Evolutionary conservation across 495 filamentous ascomycete species (phyloP).

Genomic region (Penicillium soppii): DNA sequence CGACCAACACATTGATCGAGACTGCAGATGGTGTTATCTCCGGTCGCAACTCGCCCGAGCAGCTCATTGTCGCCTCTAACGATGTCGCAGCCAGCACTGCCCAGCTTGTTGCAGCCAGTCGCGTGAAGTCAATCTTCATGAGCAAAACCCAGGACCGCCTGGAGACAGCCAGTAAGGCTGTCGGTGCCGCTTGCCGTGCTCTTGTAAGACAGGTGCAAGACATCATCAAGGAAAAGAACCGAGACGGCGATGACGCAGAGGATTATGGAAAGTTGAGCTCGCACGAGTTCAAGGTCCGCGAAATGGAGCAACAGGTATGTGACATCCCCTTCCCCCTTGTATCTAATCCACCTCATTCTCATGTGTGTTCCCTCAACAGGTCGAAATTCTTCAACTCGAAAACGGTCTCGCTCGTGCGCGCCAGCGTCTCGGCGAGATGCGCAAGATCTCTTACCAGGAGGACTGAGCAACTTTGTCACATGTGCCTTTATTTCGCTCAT

Average conservation of each 20-base stretch:
- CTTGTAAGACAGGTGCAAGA: conserved; percentile 91
- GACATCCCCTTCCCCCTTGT: conserved; percentile 9
- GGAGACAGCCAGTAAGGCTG: conserved; percentile 89
- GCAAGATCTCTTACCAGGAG: conserved; percentile 96
- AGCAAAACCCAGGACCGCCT: conserved; percentile 90
- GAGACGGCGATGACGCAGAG: conserved; percentile 70
- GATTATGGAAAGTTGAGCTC: conserved; percentile 85
- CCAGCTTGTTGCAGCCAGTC: conserved; percentile 90
- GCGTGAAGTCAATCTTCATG: conserved; percentile 98
- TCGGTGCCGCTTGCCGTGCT: conserved; percentile 80
- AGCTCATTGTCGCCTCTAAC: conserved; percentile 96
- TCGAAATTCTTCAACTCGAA: conserved; percentile 95
- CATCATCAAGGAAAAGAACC: conserved; percentile 84
- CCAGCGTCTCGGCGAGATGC: conserved; percentile 90
- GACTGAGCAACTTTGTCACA: conserved; percentile 47
- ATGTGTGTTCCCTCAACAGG: conserved; percentile 51
- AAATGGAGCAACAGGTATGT: conserved; percentile 99
- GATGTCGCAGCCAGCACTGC: conserved; percentile 94
- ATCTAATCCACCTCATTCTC: conserved; percentile 11
- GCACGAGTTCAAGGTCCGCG: conserved; percentile 95
- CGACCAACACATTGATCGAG: conserved; percentile 94
- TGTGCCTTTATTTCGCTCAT: background rate
- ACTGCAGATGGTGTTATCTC: conserved; percentile 95
- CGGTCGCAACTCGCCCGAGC: conserved; percentile 87
- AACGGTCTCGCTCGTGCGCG: conserved; percentile 80